Conservation (phyloP, 2,329 filamentous ascomycete species). For the Curvularia eragrostidis region DNA sequence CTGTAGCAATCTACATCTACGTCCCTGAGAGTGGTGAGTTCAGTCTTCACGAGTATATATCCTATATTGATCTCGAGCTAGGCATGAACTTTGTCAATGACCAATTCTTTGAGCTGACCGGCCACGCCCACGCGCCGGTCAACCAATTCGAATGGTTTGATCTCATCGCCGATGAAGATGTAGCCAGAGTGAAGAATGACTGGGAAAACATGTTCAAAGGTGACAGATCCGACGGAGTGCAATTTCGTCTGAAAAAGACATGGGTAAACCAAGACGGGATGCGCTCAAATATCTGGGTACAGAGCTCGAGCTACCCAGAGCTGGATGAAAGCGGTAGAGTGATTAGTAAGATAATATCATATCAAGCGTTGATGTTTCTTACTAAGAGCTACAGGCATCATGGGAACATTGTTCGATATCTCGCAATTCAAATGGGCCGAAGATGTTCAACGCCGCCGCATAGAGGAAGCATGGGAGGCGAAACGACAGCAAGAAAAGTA, state of each 20-base stretch:
- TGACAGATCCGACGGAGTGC: slow-evolving; percentile 24
- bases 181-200: slow-evolving; percentile 20
- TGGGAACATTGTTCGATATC: slow-evolving; percentile 48
- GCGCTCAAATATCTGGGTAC: slow-evolving; percentile 35
- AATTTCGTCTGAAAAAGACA: slow-evolving; percentile 37
- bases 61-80: slow-evolving; percentile 8
- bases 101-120: slow-evolving; percentile 38
- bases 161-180: slow-evolving; percentile 33
- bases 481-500: slow-evolving; percentile 49
- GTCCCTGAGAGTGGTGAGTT: slow-evolving; percentile 28
- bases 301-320: slow-evolving; percentile 35
- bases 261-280: slow-evolving; percentile 38
- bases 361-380: too few species aligned
- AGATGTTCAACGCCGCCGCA: slow-evolving; percentile 40
- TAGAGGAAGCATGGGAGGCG: slow-evolving; percentile 47
- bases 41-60: neutral
- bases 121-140: slow-evolving; percentile 20
- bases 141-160: slow-evolving; percentile 28
- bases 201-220: slow-evolving; percentile 28
- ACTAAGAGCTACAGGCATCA: slow-evolving; percentile 28
- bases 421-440: slow-evolving; percentile 50
- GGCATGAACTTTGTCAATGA: slow-evolving; percentile 41
- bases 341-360: slow-evolving; percentile 18
- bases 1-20: slow-evolving; percentile 38
- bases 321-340: slow-evolving; percentile 34